These are phyloP conservation scores for Lyophyllum decastes DNA, from an alignment of 768 basidiomycete genomes.

Conservation along the genomic window DNA sequence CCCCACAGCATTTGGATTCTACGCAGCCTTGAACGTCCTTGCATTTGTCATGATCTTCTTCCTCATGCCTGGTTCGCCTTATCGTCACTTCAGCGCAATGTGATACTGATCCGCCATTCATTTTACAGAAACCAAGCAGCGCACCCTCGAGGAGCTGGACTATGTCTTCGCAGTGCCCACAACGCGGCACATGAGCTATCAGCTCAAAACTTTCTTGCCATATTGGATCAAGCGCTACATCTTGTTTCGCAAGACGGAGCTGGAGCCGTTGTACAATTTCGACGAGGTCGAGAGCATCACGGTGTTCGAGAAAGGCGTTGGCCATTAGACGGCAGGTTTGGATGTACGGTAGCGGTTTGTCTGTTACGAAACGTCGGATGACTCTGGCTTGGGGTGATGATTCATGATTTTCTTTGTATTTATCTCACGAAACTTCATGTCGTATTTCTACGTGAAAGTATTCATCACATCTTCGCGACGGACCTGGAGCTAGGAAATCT, in stretches of 20 bases:
- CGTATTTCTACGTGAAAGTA: too few species aligned
- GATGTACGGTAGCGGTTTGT: too few species aligned
- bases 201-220: slow-evolving; percentile 44
- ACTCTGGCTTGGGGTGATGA: too few species aligned
- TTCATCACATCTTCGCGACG: too few species aligned
- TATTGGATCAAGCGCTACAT: slow-evolving; percentile 53
- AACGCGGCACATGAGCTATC: slow-evolving; percentile 43
- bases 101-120: background rate
- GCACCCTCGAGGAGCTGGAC: slow-evolving; percentile 52
- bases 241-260: slow-evolving; percentile 35
- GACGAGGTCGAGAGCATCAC: slow-evolving; percentile 48
- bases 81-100: background rate
- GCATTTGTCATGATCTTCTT: slow-evolving; percentile 60
- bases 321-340: slow-evolving; percentile 23
- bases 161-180: slow-evolving; percentile 56
- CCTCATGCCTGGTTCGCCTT: slow-evolving; percentile 47
- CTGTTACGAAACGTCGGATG: too few species aligned
- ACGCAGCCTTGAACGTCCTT: slow-evolving; percentile 50
- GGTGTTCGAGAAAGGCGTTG: slow-evolving; percentile 42
- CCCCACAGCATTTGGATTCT: slow-evolving; percentile 53
- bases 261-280: slow-evolving; percentile 53
- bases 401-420: too few species aligned
- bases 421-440: too few species aligned
- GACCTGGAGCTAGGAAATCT: too few species aligned
- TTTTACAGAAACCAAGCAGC: slow-evolving; percentile 48